Evolutionary conservation across 2,329 filamentous ascomycete genomes (phyloP).

Genomic region (Metarhizium humberi): DNA sequence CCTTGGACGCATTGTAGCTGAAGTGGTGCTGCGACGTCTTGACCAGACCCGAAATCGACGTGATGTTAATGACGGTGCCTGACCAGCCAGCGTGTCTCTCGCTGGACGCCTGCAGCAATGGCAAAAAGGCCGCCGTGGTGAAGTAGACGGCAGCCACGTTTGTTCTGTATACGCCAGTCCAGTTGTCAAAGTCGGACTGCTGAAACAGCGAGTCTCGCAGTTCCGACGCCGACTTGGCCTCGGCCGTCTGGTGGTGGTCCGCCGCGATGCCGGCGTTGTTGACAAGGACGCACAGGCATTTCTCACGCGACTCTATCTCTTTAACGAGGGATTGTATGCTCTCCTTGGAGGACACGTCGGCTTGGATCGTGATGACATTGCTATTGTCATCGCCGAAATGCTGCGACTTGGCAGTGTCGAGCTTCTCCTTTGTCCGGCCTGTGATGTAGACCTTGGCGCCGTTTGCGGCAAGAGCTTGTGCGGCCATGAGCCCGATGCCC

Average conservation of each 20-base stretch:
- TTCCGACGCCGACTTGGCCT: conserved; percentile 38
- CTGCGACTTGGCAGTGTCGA: conserved; percentile 49
- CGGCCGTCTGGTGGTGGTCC: conserved; percentile 43
- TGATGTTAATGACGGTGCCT: conserved; percentile 57
- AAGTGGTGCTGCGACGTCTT: conserved; percentile 57
- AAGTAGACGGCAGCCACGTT: conserved; percentile 67
- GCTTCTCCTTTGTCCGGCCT: conserved; percentile 53
- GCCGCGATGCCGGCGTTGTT: conserved; percentile 61
- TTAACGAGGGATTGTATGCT: conserved; percentile 48
- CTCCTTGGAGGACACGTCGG: conserved; percentile 54
- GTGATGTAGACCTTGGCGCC: conserved; percentile 64
- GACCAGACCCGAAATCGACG: conserved; percentile 55
- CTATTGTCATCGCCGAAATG: conserved; percentile 44
- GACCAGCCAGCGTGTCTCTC: conserved; percentile 37
- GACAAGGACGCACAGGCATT: conserved; percentile 53
- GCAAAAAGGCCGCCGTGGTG: conserved; percentile 51
- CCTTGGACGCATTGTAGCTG: conserved; percentile 55
- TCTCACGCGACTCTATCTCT: conserved; percentile 45
- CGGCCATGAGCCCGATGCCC: conserved; percentile 61
- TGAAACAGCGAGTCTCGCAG: conserved; percentile 60
- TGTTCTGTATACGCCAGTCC: conserved; percentile 63
- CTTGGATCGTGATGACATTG: conserved; percentile 49
- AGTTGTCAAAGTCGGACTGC: conserved; percentile 55
- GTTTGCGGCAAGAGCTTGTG: conserved; percentile 56
- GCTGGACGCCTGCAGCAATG: conserved; percentile 46